Base-by-base conservation (phyloP, 2,329 filamentous ascomycete species). In the Epichloe scottii region DNA sequence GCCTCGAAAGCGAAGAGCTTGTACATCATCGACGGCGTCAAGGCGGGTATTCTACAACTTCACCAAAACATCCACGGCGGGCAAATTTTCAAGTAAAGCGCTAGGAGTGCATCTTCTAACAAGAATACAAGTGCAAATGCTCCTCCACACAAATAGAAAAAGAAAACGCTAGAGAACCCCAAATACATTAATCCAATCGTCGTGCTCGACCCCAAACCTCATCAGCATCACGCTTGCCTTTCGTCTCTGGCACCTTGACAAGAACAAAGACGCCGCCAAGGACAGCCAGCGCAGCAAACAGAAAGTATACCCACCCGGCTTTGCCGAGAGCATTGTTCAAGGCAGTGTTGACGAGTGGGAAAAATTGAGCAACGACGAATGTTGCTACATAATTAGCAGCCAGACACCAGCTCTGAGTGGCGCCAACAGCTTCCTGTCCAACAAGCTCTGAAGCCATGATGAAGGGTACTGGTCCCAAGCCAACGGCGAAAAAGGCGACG, bases 371-470 rank as follows among this genome's bases (percentile, higher is more conserved):
- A 2, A 98, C 89, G 21, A 95, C 59, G 62, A 96, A 97, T 0
- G 91, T 97, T 0, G 89, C 86, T 26, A 88, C 75, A 75, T 94
- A 97, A 66, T 93, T 97, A 14, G 87, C 85, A 1, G 82, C 88
- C 23, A 97, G 69, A 0, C 85, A 87, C 78, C 89, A 94, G 52
- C 85, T 90, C 66, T 98, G 93, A 0, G 89, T 86, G 0, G 91
- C 89, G 1, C 91, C 90, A 0, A 96, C 89, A 0, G 91, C 93
- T 63, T 95, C 89, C 12, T 89, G 84, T 0, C 84, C 86, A 1
- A 97, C 93, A 3, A 97, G 78, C 67, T 97, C 93, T 1, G 87
- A 90, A 0, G 90, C 85, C 45, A 98, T 76, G 57, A 97, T 94
- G 66, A 97, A 98, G 0, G 93, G 93, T 0, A 98, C 88, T 0